Percentiles rank a stretch among this genome's conserved stretches.
Conservation (phyloP, 2,329 filamentous ascomycete species). For the Fusarium torreyae region DNA sequence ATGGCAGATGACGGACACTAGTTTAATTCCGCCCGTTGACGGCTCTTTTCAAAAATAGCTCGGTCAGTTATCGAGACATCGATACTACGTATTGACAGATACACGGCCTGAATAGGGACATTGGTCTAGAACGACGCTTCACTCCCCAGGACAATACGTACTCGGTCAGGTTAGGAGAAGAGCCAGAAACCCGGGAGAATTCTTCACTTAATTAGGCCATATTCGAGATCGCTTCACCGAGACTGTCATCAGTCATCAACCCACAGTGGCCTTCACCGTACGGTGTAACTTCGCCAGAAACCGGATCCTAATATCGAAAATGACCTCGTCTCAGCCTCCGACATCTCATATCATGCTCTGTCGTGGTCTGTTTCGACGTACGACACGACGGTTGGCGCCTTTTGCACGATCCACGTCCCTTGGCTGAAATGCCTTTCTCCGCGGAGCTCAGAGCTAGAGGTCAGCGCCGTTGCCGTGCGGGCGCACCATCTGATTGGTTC, state of each 20-base stretch:
- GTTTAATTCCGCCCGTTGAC: slow-evolving; percentile 22
- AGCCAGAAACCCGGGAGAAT: not conserved
- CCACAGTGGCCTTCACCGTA: slow-evolving; percentile 20
- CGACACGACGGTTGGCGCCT: slow-evolving; percentile 39
- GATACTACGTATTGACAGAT: not conserved
- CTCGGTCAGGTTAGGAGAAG: not conserved
- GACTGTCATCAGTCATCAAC: slow-evolving; percentile 23
- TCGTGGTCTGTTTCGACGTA: slow-evolving; percentile 43
- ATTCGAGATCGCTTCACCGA: slow-evolving; percentile 28
- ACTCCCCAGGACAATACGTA: not conserved
- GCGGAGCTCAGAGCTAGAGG: slow-evolving; percentile 39
- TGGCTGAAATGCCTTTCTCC: slow-evolving; percentile 41
- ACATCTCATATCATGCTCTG: slow-evolving; percentile 34
- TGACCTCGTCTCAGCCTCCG: slow-evolving; percentile 2
- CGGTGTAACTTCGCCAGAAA: slow-evolving; percentile 21
- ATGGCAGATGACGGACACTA: slow-evolving; percentile 22
- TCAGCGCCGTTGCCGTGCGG: slow-evolving; percentile 2
- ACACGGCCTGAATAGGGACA: not conserved
- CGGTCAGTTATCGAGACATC: not conserved
- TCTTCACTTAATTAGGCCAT: not conserved
- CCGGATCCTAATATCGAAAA: slow-evolving; percentile 23
- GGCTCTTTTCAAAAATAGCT: slow-evolving; percentile 18
- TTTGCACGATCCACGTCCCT: slow-evolving; percentile 32
- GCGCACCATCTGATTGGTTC: slow-evolving; percentile 39
- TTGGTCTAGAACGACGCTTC: not conserved